Percentiles rank a stretch among this genome's conserved stretches.
phyloP scores from a whole-genome alignment of 176 grass and related monocot species.

The Areca catechu region DNA sequence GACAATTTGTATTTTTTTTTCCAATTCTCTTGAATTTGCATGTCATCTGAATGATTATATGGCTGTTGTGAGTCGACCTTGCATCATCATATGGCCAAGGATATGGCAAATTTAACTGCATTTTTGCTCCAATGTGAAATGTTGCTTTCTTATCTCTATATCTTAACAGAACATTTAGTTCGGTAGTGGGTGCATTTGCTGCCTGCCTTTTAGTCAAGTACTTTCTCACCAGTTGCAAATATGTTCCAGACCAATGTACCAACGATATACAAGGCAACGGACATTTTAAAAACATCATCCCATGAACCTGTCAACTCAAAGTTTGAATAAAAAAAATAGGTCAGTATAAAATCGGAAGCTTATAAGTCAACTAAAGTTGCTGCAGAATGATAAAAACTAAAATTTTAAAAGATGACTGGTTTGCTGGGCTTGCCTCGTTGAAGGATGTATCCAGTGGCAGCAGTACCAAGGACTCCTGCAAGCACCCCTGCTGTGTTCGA shows the following conservation, averaged over 20 bases:
- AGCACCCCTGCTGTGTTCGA: conserved; percentile 95
- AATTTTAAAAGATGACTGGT: background rate
- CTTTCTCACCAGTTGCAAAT: conserved; percentile 78
- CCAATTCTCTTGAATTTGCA: no score
- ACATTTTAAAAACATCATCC: conserved; percentile 86
- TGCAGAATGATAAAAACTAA: no score
- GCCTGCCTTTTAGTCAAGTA: conserved; percentile 48
- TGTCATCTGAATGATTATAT: no score
- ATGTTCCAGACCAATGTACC: conserved; percentile 90
- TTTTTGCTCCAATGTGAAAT: no score
- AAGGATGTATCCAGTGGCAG: conserved; percentile 80
- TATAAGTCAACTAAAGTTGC: no score
- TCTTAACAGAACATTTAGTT: no score
- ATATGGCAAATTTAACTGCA: no score
- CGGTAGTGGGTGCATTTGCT: no score
- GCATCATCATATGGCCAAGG: no score
- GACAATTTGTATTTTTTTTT: no score
- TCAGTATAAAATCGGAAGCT: background rate
- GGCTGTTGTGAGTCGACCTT: no score
- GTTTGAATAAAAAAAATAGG: conserved; percentile 2
- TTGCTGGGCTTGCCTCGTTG: conserved; percentile 47
- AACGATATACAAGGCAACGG: conserved; percentile 66
- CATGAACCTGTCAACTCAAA: conserved; percentile 59
- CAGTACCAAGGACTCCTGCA: conserved; percentile 92
- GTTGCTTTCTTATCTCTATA: no score